Conservation (phyloP, 176 grass and related monocot species). For the Hordeum marinum region DNA sequence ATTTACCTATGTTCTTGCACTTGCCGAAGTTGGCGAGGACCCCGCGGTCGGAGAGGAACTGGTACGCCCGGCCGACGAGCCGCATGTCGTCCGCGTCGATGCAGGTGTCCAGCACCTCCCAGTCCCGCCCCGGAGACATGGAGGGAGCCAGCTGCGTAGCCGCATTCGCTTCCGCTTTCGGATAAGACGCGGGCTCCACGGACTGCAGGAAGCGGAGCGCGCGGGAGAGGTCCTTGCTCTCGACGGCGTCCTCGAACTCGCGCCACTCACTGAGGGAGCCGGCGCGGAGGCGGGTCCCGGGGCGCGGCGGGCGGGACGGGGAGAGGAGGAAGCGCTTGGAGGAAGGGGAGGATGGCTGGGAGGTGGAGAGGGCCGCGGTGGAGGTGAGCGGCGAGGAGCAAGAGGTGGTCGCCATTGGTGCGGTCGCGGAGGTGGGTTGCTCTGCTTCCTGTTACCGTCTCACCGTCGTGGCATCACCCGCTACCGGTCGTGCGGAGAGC, state of each 20-base stretch:
- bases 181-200: conserved; percentile 9
- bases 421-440: not conserved
- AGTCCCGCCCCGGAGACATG: conserved; percentile 57
- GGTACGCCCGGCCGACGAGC: conserved; percentile 71
- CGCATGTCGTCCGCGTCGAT: conserved; percentile 95
- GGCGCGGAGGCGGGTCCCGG: conserved; percentile 4
- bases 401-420: conserved; percentile 41
- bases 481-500: not conserved
- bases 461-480: not conserved
- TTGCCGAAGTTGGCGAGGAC: conserved; percentile 67
- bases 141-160: conserved; percentile 26
- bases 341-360: not conserved
- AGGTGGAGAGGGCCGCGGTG: not conserved
- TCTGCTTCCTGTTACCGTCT: not conserved
- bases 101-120: conserved; percentile 91
- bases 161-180: not conserved
- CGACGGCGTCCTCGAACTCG: conserved; percentile 90
- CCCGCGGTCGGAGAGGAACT: conserved; percentile 61
- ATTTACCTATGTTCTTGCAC: conserved; percentile 71
- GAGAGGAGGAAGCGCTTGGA: not conserved
- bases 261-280: conserved; percentile 69
- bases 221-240: conserved; percentile 77
- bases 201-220: conserved; percentile 85
- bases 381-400: conserved; percentile 13
- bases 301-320: not conserved